Conservation (phyloP, 1,284 basidiomycete genomes). For the Marasmius sp. region DNA sequence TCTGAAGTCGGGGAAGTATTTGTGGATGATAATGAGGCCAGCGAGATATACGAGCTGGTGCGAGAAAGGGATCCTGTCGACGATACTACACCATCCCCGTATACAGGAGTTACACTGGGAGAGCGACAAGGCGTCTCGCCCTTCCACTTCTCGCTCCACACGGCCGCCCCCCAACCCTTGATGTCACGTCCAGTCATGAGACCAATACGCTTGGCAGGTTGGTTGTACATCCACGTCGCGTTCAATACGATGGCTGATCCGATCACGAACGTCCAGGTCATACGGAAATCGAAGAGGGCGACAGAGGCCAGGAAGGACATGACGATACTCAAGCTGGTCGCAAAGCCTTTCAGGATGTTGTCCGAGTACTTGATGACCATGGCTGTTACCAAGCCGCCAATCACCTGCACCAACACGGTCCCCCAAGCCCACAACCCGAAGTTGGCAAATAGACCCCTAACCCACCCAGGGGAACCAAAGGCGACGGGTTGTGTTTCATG, state of each 20-base stretch:
- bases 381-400: slow-evolving; percentile 90
- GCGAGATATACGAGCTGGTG: slow-evolving; percentile 11
- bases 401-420: slow-evolving; percentile 85
- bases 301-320: slow-evolving; percentile 91
- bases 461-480: slow-evolving; percentile 28
- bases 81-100: slow-evolving; percentile 16
- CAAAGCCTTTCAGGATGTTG: slow-evolving; percentile 93
- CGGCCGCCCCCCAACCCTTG: slow-evolving; percentile 12
- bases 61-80: slow-evolving; percentile 18
- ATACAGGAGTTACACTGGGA: slow-evolving; percentile 14
- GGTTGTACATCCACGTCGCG: slow-evolving; percentile 91
- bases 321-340: slow-evolving; percentile 90
- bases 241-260: slow-evolving; percentile 82
- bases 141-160: slow-evolving; percentile 33
- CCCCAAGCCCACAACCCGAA: slow-evolving; percentile 92
- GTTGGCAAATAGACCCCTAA: slow-evolving; percentile 62
- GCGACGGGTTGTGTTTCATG: slow-evolving; percentile 31
- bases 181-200: slow-evolving; percentile 18
- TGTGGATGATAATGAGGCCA: slow-evolving; percentile 8
- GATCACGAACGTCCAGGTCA: slow-evolving; percentile 82
- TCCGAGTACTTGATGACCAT: slow-evolving; percentile 86
- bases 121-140: slow-evolving; percentile 16
- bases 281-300: slow-evolving; percentile 83
- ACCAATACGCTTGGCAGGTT: slow-evolving; percentile 40
- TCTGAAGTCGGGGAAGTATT: neutral